Conservation (phyloP, 495 filamentous ascomycete genomes). For the Penicillium bovifimosum region DNA sequence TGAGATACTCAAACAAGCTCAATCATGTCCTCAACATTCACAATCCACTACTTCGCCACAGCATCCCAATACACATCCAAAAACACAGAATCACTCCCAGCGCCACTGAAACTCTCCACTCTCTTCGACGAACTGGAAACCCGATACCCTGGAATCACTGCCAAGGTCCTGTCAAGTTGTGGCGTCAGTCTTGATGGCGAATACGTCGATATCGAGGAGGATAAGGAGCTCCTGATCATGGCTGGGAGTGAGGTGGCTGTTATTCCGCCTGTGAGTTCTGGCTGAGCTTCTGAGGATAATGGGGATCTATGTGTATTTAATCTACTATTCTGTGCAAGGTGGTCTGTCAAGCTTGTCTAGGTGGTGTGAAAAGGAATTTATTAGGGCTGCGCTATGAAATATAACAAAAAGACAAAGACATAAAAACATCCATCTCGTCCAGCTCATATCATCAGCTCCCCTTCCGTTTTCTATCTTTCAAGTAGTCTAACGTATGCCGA, state of each 20-base stretch:
- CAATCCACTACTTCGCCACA: constrained; percentile 81
- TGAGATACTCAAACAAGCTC: no score
- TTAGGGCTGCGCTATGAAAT: constrained; percentile 2
- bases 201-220: constrained; percentile 67
- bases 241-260: constrained; percentile 88
- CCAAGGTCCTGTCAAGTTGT: constrained; percentile 67
- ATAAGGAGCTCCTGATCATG: constrained; percentile 47
- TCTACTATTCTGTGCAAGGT: background rate
- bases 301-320: no score
- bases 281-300: constrained; percentile 14
- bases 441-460: background rate
- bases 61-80: constrained; percentile 69
- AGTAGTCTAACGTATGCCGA: no score
- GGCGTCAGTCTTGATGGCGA: constrained; percentile 82
- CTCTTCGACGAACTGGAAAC: constrained; percentile 71
- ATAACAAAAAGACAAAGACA: background rate
- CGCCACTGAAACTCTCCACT: constrained; percentile 60
- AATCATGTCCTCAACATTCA: constrained; percentile 45
- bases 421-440: background rate
- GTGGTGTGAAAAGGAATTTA: background rate
- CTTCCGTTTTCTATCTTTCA: no score
- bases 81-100: constrained; percentile 63
- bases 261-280: constrained; percentile 89
- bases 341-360: no score
- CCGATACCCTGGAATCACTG: constrained; percentile 71